These are phyloP conservation scores for Euphorbia celastroides DNA, from an alignment of 441 rosid genomes.

Conservation along the genomic window DNA sequence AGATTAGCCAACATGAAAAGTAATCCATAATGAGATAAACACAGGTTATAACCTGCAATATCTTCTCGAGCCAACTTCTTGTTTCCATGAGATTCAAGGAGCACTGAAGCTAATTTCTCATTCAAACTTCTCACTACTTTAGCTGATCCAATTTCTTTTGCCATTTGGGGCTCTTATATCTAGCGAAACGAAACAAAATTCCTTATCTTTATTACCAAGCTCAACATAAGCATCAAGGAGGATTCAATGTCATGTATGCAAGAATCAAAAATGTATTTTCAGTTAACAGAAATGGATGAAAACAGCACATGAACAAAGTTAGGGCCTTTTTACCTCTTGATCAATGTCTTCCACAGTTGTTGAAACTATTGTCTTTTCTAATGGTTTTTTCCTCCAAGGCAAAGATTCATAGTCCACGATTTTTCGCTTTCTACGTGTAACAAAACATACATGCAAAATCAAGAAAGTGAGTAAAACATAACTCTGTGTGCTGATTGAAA, in stretches of 20 bases:
- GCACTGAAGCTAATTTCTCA: constrained; percentile 54
- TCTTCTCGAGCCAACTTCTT: constrained; percentile 71
- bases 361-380: constrained; percentile 59
- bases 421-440: constrained; percentile 15
- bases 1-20: constrained; percentile 1
- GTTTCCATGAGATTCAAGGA: constrained; percentile 57
- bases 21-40: background rate
- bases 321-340: constrained; percentile 45
- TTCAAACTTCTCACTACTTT: constrained; percentile 41
- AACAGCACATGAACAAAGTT: background rate
- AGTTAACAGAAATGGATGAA: background rate
- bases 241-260: background rate
- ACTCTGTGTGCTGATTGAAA: background rate
- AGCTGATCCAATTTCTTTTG: constrained; percentile 52
- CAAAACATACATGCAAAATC: background rate
- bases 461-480: constrained; percentile 5
- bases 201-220: background rate
- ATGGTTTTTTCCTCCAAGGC: constrained; percentile 92
- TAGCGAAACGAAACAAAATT: constrained; percentile 10
- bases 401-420: too few relatives aligned
- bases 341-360: constrained; percentile 36
- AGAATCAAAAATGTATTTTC: background rate
- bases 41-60: constrained; percentile 43
- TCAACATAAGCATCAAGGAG: background rate
- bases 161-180: constrained; percentile 33